Percentiles rank a stretch among this genome's conserved stretches.
These are phyloP conservation scores for Fusarium nelsonii DNA, from an alignment of 2,329 filamentous ascomycete genomes.

Conservation along the genomic window DNA sequence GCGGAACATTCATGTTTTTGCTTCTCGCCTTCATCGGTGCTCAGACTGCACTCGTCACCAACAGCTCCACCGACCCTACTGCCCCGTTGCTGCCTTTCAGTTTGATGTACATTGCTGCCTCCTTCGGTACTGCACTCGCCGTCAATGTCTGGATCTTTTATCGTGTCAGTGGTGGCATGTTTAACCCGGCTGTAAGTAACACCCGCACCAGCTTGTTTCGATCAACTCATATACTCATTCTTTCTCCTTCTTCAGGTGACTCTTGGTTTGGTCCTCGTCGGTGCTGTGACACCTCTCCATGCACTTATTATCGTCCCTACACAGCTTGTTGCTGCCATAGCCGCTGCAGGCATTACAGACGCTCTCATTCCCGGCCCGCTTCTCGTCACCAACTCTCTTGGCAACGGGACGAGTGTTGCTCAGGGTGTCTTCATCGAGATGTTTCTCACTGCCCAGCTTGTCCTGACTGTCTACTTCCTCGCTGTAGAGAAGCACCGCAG, in stretches of 20 bases:
- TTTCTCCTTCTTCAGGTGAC: constrained; percentile 57
- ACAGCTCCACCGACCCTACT: constrained; percentile 43
- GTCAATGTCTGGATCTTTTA: constrained; percentile 70
- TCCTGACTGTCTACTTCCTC: constrained; percentile 76
- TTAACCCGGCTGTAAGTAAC: constrained; percentile 62
- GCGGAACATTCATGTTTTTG: constrained; percentile 67
- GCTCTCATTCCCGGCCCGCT: constrained; percentile 69
- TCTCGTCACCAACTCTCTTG: constrained; percentile 68
- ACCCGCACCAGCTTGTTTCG: background rate
- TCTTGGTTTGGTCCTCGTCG: constrained; percentile 69
- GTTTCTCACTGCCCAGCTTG: constrained; percentile 73
- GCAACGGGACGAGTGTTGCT: constrained; percentile 61
- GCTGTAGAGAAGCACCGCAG: constrained; percentile 80
- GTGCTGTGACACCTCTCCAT: constrained; percentile 66
- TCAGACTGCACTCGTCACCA: constrained; percentile 54
- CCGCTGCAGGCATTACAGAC: constrained; percentile 68
- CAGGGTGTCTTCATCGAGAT: constrained; percentile 76
- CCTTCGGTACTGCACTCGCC: constrained; percentile 64
- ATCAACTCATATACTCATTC: constrained; percentile 7
- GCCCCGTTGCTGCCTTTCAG: constrained; percentile 51
- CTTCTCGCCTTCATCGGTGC: constrained; percentile 59
- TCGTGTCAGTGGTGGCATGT: constrained; percentile 65
- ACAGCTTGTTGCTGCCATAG: constrained; percentile 70
- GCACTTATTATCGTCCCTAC: constrained; percentile 65
- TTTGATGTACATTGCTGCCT: constrained; percentile 63